These are phyloP conservation scores for Grifola frondosa DNA, from an alignment of 1,284 basidiomycete genomes.

Conservation along the genomic window DNA sequence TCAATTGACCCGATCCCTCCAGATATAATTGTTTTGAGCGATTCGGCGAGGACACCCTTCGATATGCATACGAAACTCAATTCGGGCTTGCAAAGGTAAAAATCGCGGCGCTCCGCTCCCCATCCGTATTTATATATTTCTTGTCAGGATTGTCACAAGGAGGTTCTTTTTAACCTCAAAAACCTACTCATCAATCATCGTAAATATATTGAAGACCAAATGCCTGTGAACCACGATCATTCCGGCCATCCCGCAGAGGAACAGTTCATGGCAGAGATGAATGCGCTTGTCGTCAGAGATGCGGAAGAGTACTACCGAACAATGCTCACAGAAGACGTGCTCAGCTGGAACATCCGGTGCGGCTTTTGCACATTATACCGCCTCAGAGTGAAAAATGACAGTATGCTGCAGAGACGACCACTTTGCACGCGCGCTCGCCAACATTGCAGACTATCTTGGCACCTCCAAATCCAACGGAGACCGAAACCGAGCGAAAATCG, in stretches of 20 bases:
- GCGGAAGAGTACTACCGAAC: conserved; percentile 32
- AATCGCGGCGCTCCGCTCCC: not conserved
- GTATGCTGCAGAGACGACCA: conserved; percentile 26
- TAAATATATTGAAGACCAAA: conserved; percentile 22
- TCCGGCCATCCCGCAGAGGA: conserved; percentile 25
- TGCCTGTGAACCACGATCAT: conserved; percentile 3
- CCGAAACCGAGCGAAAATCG: conserved; percentile 22
- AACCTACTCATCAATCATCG: conserved; percentile 21
- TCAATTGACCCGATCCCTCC: not conserved
- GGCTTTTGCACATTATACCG: not conserved
- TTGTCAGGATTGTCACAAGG: conserved; percentile 25
- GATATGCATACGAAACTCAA: conserved; percentile 27
- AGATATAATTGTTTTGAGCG: conserved; percentile 32
- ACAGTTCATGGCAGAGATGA: conserved; percentile 32
- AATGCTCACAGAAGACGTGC: conserved; percentile 26
- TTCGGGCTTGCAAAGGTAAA: conserved; percentile 26
- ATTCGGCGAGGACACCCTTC: conserved; percentile 29
- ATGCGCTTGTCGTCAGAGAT: conserved; percentile 28
- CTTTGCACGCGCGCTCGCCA: conserved; percentile 25
- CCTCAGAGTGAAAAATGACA: conserved; percentile 1
- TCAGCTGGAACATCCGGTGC: conserved; percentile 29
- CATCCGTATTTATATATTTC: not conserved
- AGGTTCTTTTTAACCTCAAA: conserved; percentile 26
- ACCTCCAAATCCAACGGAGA: conserved; percentile 5
- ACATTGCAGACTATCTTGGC: conserved; percentile 22